Conservation (phyloP, 306 rosid genomes). For the Citrullus colocynthis region DNA sequence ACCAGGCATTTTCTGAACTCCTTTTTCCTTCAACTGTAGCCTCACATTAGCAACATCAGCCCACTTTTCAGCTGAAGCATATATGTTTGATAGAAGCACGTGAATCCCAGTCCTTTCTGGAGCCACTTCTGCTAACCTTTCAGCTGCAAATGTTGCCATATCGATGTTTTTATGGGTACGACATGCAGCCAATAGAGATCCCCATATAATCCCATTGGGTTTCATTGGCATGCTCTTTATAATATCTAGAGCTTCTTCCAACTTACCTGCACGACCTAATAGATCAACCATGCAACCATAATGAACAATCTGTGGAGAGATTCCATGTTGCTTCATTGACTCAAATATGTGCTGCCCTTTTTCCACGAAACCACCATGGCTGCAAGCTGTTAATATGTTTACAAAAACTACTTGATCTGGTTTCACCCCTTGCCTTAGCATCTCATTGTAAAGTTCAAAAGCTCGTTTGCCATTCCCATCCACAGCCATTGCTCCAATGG, state of each 20-base stretch:
- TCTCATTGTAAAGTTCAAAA: conserved; percentile 39
- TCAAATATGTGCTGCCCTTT: conserved; percentile 42
- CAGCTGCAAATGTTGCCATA: conserved; percentile 50
- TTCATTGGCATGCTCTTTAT: conserved; percentile 62
- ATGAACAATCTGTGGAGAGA: conserved; percentile 48
- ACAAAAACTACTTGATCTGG: conserved; percentile 62
- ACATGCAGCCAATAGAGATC: conserved; percentile 67
- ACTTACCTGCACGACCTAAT: conserved; percentile 51
- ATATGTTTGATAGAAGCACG: conserved; percentile 60
- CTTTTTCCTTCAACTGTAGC: conserved; percentile 48
- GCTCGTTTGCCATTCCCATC: conserved; percentile 56
- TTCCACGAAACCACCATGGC: conserved; percentile 53
- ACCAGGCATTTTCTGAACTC: conserved; percentile 51
- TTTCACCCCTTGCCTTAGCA: conserved; percentile 43
- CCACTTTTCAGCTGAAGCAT: conserved; percentile 74
- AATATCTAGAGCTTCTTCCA: conserved; percentile 54
- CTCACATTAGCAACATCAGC: conserved; percentile 72
- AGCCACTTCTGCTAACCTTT: conserved; percentile 28
- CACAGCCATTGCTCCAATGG: conserved; percentile 66
- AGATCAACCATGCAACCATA: conserved; percentile 83
- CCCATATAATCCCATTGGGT: conserved; percentile 67
- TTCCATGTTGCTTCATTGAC: conserved; percentile 42
- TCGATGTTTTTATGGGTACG: conserved; percentile 41
- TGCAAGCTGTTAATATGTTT: conserved; percentile 55
- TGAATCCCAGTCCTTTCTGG: conserved; percentile 42